Evolutionary conservation across 2,329 filamentous ascomycete genomes (phyloP), one percentile per base, ranked within the genome.

Genomic region (Dactylellina leptospora): DNA sequence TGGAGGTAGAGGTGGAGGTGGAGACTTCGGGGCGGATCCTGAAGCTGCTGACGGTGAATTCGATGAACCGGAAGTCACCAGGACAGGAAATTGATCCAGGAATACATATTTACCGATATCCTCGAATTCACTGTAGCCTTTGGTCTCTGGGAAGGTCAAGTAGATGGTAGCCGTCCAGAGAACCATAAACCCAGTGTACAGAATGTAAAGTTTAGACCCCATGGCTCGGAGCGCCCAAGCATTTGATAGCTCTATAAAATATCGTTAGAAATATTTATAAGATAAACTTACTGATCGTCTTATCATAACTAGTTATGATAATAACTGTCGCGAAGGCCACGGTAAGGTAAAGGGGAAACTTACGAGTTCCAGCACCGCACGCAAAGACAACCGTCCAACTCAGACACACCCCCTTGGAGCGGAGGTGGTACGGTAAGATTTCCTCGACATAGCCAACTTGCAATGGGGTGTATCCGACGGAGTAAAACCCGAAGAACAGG

Each of bases 401-500:
- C 8, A 74, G 38, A 5, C 74, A 51, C 11, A 75, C 44, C 1
- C 75, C 75, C 59, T 76, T 75, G 20, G 75, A 73, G 50, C 86
- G 84, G 23, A 86, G 80, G 51, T 83, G 81, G 79, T 85, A 87
- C 0, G 85, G 85, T 13, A 87, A 80, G 28, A 88, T 80, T 78
- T 88, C 86, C 5, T 86, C 82, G 0, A 84, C 82, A 74, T 87
- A 87, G 55, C 83, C 83, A 38, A 86, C 81, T 9, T 87, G 80
- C 42, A 87, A 81, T 50, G 85, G 84, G 0, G 84, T 86, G 78
- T 85, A 87, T 48, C 83, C 85, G 64, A 87, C 84, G 73, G 85
- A 84, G 78, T 87, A 87, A 75, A 84, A 85, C 76, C 85, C 81
- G 58, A 83, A 83, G 75, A 86, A 87, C 18, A 86, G 78, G 82